Conservation (phyloP, 208 protist species). For the Entamoeba moshkovskii region DNA sequence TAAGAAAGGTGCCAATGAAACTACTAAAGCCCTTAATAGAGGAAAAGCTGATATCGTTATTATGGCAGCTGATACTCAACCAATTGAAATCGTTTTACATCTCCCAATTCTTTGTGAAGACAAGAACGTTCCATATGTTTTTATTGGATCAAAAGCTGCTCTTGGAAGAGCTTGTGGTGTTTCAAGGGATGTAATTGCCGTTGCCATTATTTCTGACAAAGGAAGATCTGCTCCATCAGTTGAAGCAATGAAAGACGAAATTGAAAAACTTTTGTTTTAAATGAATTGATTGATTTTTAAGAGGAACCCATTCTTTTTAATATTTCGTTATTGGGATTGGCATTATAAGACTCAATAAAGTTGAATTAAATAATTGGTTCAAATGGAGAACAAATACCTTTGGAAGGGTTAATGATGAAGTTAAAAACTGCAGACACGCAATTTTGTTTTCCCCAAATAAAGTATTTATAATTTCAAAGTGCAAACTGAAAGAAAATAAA, state of each 20-base stretch:
- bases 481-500: too few relatives aligned
- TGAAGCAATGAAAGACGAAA: neutral
- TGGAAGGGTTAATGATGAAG: too few relatives aligned
- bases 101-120: constrained; percentile 98
- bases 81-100: constrained; percentile 98
- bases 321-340: too few relatives aligned
- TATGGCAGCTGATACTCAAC: constrained; percentile 94
- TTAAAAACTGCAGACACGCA: too few relatives aligned
- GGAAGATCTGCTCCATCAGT: neutral
- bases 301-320: too few relatives aligned
- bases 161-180: constrained; percentile 88
- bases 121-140: constrained; percentile 98
- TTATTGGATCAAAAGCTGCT: constrained; percentile 88
- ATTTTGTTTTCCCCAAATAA: too few relatives aligned
- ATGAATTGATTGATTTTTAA: too few relatives aligned
- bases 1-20: constrained; percentile 83
- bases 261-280: neutral
- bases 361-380: too few relatives aligned
- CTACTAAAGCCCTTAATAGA: constrained; percentile 95
- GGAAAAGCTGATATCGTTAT: constrained; percentile 93
- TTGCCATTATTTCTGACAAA: constrained; percentile 65
- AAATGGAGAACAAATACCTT: too few relatives aligned
- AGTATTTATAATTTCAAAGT: too few relatives aligned
- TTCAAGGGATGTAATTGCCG: constrained; percentile 84
- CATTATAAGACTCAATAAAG: too few relatives aligned